These are phyloP conservation scores for Auricularia sp. DNA, from an alignment of 768 basidiomycete genomes.

Conservation along the genomic window DNA sequence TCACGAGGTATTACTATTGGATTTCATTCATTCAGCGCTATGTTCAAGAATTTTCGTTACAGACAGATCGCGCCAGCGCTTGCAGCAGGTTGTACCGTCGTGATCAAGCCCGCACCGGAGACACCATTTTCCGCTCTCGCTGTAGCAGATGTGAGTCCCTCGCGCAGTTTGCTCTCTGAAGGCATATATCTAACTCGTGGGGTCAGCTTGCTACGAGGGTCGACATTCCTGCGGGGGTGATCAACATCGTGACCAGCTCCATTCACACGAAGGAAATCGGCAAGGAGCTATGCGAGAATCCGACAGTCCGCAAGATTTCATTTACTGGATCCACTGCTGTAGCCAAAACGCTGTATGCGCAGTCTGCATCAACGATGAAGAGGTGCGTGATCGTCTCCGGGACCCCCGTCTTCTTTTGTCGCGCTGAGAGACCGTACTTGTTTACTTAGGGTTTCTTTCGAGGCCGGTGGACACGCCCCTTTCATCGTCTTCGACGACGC, in stretches of 20 bases:
- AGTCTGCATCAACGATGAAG: constrained; percentile 71
- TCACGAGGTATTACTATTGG: constrained; percentile 16
- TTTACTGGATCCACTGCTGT: constrained; percentile 86
- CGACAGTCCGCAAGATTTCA: constrained; percentile 74
- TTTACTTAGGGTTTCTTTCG: constrained; percentile 50
- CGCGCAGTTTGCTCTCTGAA: too few species aligned
- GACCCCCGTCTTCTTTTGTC: too few species aligned
- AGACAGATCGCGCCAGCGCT: constrained; percentile 82
- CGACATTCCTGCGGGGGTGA: constrained; percentile 90
- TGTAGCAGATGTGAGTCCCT: constrained; percentile 61
- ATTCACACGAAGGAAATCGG: constrained; percentile 82
- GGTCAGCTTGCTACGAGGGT: constrained; percentile 69
- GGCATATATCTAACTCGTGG: too few species aligned
- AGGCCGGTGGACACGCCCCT: constrained; percentile 90
- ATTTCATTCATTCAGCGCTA: too few species aligned
- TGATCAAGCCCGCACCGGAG: constrained; percentile 92
- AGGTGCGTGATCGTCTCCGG: constrained; percentile 39
- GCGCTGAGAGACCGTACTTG: too few species aligned
- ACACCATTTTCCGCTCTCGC: constrained; percentile 91
- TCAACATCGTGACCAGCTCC: constrained; percentile 87
- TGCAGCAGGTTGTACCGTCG: constrained; percentile 89
- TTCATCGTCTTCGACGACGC: constrained; percentile 98
- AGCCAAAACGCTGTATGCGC: constrained; percentile 62
- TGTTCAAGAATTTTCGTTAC: constrained; percentile 35
- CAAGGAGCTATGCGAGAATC: constrained; percentile 88